Evolutionary conservation across 306 rosid genomes (phyloP), one percentile per base, ranked within the genome.

Genomic region (Acacia confusa): DNA sequence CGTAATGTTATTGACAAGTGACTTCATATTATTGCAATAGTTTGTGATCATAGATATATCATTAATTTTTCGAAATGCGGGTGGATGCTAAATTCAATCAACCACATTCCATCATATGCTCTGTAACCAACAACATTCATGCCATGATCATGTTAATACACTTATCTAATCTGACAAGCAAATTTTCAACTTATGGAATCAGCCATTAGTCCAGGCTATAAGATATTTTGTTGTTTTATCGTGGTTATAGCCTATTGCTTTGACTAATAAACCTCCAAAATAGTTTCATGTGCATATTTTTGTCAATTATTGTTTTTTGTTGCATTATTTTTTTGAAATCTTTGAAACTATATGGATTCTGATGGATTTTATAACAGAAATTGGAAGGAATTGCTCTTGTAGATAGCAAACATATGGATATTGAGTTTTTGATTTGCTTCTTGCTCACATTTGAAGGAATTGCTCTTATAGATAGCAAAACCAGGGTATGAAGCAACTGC

Each of bases 11-110:
- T 52, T 53, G 79, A 50, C 45, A 63, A 27, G 7, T 17, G 41
- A 16, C 48, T 72, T 67, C 43, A 34, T 74, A 41, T 45, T 79
- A 28, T 4, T 60, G 85, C 74, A 77, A 52, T 66, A 66, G 72
- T 28, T 20, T 77, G 28, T 9, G 17, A 5, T 28, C 28, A 50
- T 40, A 70, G 38, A 50, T 76, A n/a, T n/a, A 38, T 72, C 14
- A 66, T 63, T 73, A 34, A 52, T 43, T 25, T 58, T 60, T 27
- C 15, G 19, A 7, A 44, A 30, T 9, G 70, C n/a, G 65, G 44
- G 25, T 65, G 38, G 43, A 30, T 44, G 80, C 32, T 40, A 60
- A 70, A 27, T 65, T 85, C 17, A 64, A 43, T 20, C 48, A 32
- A 40, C 24, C 38, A 24, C 9, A 63, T 44, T 70, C 68, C 57